Conservation (phyloP, 1,139 yeast genomes). For the Kodamaea alishanica region DNA sequence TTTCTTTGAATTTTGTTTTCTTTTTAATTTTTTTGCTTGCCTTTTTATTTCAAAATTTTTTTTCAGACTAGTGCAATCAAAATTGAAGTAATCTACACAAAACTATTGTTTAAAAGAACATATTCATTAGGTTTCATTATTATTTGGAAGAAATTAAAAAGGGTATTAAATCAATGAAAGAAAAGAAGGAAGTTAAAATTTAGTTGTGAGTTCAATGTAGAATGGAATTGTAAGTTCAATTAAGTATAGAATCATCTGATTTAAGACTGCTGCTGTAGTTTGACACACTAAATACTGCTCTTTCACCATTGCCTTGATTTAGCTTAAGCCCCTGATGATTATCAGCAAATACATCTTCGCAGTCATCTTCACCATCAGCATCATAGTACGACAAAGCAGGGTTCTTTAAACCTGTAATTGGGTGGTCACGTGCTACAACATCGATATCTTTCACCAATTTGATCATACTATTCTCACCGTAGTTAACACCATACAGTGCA, state of each 20-base stretch:
- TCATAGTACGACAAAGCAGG: slow-evolving; percentile 46
- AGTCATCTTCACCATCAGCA: slow-evolving; percentile 22
- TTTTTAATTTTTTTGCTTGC: slow-evolving; percentile 1
- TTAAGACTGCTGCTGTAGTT: slow-evolving; percentile 9
- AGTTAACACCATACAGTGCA: slow-evolving; percentile 51
- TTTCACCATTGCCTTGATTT: slow-evolving; percentile 13
- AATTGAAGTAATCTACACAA: too few relatives aligned
- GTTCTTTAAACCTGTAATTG: slow-evolving; percentile 41
- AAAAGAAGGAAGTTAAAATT: too few relatives aligned
- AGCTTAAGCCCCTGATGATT: slow-evolving; percentile 29
- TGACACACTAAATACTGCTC: slow-evolving; percentile 9
- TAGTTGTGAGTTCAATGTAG: too few relatives aligned
- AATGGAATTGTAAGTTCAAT: too few relatives aligned
- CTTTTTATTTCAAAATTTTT: too few relatives aligned
- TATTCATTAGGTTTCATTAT: neutral
- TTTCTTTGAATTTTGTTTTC: slow-evolving; percentile 4
- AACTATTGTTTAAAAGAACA: too few relatives aligned
- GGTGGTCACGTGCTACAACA: slow-evolving; percentile 37
- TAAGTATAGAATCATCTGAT: slow-evolving; percentile 3
- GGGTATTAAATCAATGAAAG: neutral
- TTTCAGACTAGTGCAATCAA: too few relatives aligned
- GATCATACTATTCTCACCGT: slow-evolving; percentile 64
- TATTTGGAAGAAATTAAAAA: neutral
- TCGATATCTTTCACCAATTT: slow-evolving; percentile 52
- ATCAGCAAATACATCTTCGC: slow-evolving; percentile 29